A percentile compares a stretch with the other conserved stretches of the same genome.
These are phyloP conservation scores for Plasmodium malariae DNA, from an alignment of 169 alveolate species.

Conservation along the genomic window DNA sequence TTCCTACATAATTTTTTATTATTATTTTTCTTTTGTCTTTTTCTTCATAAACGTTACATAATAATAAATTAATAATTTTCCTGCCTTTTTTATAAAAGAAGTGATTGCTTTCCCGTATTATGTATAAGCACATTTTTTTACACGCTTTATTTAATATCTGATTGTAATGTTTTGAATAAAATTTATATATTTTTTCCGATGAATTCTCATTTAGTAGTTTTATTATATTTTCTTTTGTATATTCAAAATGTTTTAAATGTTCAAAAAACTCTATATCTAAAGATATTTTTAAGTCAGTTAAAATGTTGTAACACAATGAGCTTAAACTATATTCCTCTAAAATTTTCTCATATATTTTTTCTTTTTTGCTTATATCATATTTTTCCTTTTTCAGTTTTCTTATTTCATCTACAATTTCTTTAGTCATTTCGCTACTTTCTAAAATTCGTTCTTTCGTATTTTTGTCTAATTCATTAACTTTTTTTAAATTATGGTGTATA, in stretches of 20 bases:
- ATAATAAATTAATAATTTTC: conserved; percentile 26
- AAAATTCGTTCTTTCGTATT: conserved; percentile 20
- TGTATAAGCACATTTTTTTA: conserved; percentile 43
- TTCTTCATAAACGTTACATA: conserved; percentile 42
- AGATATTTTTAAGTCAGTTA: conserved; percentile 59
- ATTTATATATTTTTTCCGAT: conserved; percentile 37
- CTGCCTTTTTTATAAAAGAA: conserved; percentile 9
- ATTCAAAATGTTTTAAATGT: conserved; percentile 62
- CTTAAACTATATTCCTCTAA: conserved; percentile 67
- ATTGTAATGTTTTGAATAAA: conserved; percentile 54
- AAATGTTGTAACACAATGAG: conserved; percentile 46
- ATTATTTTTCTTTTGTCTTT: conserved; percentile 34
- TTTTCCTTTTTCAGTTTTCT: conserved; percentile 36
- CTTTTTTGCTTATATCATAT: conserved; percentile 45
- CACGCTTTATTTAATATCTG: conserved; percentile 50
- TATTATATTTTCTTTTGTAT: conserved; percentile 47
- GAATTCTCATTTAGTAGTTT: conserved; percentile 67
- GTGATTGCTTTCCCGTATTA: conserved; percentile 45
- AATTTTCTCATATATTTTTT: conserved; percentile 52
- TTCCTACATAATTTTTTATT: conserved; percentile 21
- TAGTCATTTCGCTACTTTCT: conserved; percentile 41
- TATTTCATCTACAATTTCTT: conserved; percentile 51
- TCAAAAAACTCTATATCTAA: conserved; percentile 75
- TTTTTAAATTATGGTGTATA: conserved; percentile 24
- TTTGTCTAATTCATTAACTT: conserved; percentile 44